These are phyloP conservation scores for Tanozyma kutaoensis DNA, from an alignment of 805 yeast species.

Conservation along the genomic window DNA sequence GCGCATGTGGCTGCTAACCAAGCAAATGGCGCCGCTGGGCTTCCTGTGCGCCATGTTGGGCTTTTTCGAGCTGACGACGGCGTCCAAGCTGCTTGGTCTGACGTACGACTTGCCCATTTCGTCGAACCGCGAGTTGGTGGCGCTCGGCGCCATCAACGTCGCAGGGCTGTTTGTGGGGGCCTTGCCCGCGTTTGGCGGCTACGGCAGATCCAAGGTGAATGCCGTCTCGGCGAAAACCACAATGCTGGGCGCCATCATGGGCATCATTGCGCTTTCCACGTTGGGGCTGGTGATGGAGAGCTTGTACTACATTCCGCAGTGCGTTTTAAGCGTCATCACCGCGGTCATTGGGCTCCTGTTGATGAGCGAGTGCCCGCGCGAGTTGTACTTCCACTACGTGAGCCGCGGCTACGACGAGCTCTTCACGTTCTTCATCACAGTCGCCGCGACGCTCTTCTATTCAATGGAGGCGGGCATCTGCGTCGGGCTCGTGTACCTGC, in stretches of 20 bases:
- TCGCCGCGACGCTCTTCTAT: conserved; percentile 44
- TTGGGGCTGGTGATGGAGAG: conserved; percentile 35
- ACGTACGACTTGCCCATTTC: conserved; percentile 62
- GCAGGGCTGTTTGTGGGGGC: conserved; percentile 54
- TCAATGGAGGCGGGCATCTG: conserved; percentile 86
- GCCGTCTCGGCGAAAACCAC: conserved; percentile 77
- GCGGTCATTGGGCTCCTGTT: conserved; percentile 65
- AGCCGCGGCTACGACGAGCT: conserved; percentile 72
- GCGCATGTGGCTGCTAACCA: conserved; percentile 9
- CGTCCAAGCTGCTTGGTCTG: conserved; percentile 75
- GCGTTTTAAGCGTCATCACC: conserved; percentile 70
- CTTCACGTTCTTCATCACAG: conserved; percentile 51
- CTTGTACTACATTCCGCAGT: conserved; percentile 64
- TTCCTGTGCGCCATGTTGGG: conserved; percentile 77
- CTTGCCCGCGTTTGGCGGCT: conserved; percentile 90
- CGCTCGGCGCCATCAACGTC: conserved; percentile 68
- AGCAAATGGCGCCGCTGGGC: conserved; percentile 50
- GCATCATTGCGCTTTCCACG: conserved; percentile 56
- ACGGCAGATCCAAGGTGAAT: conserved; percentile 85
- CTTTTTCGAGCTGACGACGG: conserved; percentile 87
- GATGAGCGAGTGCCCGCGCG: conserved; percentile 40
- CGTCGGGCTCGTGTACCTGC: conserved; percentile 72
- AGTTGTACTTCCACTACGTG: conserved; percentile 50
- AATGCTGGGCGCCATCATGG: conserved; percentile 66
- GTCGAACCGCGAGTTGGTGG: conserved; percentile 82